A percentile compares a stretch with the other conserved stretches of the same genome.
These are phyloP conservation scores for Neonectria neomacrospora DNA, from an alignment of 2,329 filamentous ascomycete species.

Conservation along the genomic window DNA sequence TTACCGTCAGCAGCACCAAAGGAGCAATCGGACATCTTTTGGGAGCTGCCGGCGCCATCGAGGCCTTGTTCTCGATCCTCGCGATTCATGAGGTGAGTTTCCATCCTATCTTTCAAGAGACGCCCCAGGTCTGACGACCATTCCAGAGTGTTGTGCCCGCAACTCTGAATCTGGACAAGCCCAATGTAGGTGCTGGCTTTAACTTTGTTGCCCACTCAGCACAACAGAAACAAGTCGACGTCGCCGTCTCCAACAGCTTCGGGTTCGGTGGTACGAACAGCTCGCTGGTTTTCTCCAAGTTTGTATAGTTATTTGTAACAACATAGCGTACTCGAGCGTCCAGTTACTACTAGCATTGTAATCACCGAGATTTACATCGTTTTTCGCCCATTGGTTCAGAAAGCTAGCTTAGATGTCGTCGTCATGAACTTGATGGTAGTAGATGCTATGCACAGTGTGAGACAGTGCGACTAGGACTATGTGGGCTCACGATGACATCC, in stretches of 20 bases:
- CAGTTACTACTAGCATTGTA: not conserved
- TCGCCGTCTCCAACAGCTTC: conserved; percentile 93
- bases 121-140: conserved; percentile 23
- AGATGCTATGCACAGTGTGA: conserved; percentile 23
- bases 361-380: not conserved
- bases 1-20: conserved; percentile 94
- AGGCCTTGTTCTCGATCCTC: conserved; percentile 86
- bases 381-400: not conserved
- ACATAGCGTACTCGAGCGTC: not conserved
- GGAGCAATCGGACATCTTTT: conserved; percentile 92
- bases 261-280: conserved; percentile 98
- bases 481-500: not conserved
- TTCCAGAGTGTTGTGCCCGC: conserved; percentile 80
- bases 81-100: conserved; percentile 78
- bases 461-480: conserved; percentile 20
- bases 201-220: conserved; percentile 83
- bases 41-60: conserved; percentile 89
- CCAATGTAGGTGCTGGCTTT: conserved; percentile 76
- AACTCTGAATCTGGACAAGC: conserved; percentile 81
- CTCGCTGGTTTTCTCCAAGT: conserved; percentile 77
- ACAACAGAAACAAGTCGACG: conserved; percentile 76
- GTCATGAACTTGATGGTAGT: not conserved
- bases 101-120: not conserved
- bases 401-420: not conserved
- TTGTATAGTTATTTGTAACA: conserved; percentile 17